Percentiles rank a stretch among this genome's conserved stretches.
Evolutionary conservation across 2,329 filamentous ascomycete species (phyloP).

Genomic region (Claviceps purpurea): DNA sequence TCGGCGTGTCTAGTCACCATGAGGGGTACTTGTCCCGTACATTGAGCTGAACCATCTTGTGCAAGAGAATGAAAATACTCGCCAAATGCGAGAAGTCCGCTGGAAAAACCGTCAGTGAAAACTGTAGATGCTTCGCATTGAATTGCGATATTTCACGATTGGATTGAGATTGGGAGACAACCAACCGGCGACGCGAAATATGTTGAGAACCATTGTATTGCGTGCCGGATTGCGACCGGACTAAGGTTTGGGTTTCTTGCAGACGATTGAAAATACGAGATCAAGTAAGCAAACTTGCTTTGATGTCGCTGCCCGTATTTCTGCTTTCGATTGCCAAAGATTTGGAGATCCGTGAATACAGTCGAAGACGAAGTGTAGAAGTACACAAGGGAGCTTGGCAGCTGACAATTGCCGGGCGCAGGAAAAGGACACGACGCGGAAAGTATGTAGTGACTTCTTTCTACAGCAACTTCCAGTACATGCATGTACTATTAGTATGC

Average conservation of each 20-base stretch:
- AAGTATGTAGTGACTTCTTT: not conserved
- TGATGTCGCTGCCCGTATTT: not conserved
- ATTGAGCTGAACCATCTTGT: constrained; percentile 90
- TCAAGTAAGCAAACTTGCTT: not conserved
- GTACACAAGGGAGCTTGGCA: constrained; percentile 2
- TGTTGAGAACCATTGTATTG: constrained; percentile 36
- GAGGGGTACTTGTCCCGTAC: constrained; percentile 34
- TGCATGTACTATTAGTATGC: not conserved
- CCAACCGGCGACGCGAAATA: constrained; percentile 45
- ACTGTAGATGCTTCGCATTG: constrained; percentile 3
- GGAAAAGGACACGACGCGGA: constrained; percentile 8
- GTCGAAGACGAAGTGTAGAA: not conserved
- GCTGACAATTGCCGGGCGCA: not conserved
- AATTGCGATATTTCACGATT: constrained; percentile 2
- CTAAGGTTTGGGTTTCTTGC: not conserved
- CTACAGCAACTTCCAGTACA: too few species aligned
- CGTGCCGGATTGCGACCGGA: not conserved
- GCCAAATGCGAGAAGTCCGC: constrained; percentile 91
- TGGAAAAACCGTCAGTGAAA: constrained; percentile 24
- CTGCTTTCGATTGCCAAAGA: not conserved
- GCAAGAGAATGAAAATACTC: constrained; percentile 86
- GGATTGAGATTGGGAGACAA: constrained; percentile 4
- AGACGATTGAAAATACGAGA: not conserved
- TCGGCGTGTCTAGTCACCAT: constrained; percentile 6
- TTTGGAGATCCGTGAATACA: not conserved